Conservation (phyloP, 148 eudicot species). For the Camellia sinensis region DNA sequence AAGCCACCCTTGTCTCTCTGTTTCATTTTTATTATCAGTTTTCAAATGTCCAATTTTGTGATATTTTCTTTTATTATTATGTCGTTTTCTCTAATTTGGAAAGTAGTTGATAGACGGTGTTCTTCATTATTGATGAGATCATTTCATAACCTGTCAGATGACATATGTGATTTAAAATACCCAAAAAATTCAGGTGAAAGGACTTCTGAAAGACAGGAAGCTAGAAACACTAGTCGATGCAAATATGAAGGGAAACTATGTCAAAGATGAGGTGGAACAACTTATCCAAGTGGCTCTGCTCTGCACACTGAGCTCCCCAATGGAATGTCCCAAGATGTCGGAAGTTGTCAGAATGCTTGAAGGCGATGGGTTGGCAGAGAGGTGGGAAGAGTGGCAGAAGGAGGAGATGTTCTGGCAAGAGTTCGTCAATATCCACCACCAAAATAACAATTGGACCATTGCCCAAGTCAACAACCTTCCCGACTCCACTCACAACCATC, state of each 20-base stretch:
- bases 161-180: background rate
- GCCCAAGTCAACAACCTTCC: too few species aligned
- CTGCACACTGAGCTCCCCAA: conserved; percentile 51
- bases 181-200: conserved; percentile 41
- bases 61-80: background rate
- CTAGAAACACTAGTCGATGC: conserved; percentile 48
- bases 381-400: conserved; percentile 68
- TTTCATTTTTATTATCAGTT: background rate
- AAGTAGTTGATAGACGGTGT: background rate
- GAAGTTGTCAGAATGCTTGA: conserved; percentile 64
- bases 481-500: conserved; percentile 48
- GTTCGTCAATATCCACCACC: conserved; percentile 27
- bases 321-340: conserved; percentile 58
- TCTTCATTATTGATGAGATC: background rate
- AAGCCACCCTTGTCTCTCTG: background rate
- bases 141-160: background rate
- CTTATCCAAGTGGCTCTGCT: conserved; percentile 57
- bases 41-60: too few species aligned
- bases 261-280: conserved; percentile 49
- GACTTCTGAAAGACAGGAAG: conserved; percentile 52
- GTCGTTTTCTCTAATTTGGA: background rate
- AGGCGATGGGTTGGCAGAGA: conserved; percentile 57
- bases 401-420: conserved; percentile 47
- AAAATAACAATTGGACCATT: conserved; percentile 38
- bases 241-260: conserved; percentile 45